Conservation (phyloP, 257 asterid species). For the Nicotiana attenuata region DNA sequence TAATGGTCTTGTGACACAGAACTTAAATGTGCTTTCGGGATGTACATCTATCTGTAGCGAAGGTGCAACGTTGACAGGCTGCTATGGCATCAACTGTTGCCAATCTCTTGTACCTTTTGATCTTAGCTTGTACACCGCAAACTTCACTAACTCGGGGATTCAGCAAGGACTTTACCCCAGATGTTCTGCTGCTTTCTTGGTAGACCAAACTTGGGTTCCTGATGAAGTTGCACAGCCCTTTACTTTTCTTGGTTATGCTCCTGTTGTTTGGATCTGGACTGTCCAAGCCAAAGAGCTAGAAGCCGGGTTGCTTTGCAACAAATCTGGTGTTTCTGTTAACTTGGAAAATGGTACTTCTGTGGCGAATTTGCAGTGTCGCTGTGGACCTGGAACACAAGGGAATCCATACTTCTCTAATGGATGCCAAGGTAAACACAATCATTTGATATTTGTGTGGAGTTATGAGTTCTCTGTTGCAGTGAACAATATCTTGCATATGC, state of each 20-base stretch:
- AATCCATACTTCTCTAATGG: slow-evolving; percentile 8
- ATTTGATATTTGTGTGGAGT: neutral
- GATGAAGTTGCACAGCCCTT: neutral
- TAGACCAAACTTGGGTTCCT: slow-evolving; percentile 18
- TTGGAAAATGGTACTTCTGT: slow-evolving; percentile 5
- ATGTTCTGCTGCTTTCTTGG: slow-evolving; percentile 20
- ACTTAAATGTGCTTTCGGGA: slow-evolving; percentile 2
- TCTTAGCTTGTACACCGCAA: slow-evolving; percentile 5
- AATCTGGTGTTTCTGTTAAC: neutral
- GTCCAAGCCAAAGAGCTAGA: neutral
- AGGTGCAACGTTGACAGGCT: neutral
- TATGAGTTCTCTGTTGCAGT: neutral
- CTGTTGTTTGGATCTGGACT: slow-evolving; percentile 21
- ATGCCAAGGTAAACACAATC: slow-evolving; percentile 11
- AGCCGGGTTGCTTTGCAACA: neutral
- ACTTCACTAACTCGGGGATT: slow-evolving; percentile 10
- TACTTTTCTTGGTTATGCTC: neutral
- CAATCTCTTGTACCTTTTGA: slow-evolving; percentile 18
- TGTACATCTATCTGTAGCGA: slow-evolving; percentile 16
- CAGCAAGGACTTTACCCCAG: neutral
- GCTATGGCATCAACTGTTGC: slow-evolving; percentile 27
- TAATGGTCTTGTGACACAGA: slow-evolving; percentile 9
- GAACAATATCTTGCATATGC: neutral
- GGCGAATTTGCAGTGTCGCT: neutral
- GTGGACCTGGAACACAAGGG: neutral